Conservation (phyloP, 1,284 basidiomycete species). For the Pulchroboletus neoregius region DNA sequence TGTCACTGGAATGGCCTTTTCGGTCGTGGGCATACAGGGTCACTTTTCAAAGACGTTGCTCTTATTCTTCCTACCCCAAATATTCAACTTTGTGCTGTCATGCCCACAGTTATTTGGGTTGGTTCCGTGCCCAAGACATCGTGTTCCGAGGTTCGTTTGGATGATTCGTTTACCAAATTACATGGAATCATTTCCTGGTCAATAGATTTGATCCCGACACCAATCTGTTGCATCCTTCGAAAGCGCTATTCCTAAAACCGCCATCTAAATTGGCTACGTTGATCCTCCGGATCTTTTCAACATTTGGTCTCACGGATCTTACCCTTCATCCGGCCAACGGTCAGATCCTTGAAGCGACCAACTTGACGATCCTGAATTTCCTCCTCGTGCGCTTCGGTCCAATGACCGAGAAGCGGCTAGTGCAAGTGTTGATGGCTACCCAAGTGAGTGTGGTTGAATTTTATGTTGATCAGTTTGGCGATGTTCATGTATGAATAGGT, state of each 20-base stretch:
- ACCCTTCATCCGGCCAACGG: slow-evolving; percentile 53
- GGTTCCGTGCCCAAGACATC: slow-evolving; percentile 90
- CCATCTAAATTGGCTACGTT: slow-evolving; percentile 50
- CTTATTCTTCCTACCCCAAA: slow-evolving; percentile 96
- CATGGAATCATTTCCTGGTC: slow-evolving; percentile 1
- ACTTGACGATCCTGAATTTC: slow-evolving; percentile 86
- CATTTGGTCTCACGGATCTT: slow-evolving; percentile 65
- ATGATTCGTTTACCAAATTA: neutral
- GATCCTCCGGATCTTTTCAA: slow-evolving; percentile 55
- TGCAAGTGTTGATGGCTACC: slow-evolving; percentile 64
- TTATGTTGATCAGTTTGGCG: slow-evolving; percentile 4
- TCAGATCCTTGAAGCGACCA: slow-evolving; percentile 66
- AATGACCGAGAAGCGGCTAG: slow-evolving; percentile 76
- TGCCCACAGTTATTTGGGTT: slow-evolving; percentile 94
- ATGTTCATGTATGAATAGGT: slow-evolving; percentile 39
- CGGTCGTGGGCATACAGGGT: slow-evolving; percentile 92
- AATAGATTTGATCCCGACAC: slow-evolving; percentile 69
- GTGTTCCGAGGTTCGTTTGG: slow-evolving; percentile 71
- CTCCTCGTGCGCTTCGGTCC: slow-evolving; percentile 76
- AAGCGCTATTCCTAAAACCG: slow-evolving; percentile 56
- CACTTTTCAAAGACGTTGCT: slow-evolving; percentile 97
- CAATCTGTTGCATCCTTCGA: slow-evolving; percentile 73
- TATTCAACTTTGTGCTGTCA: slow-evolving; percentile 95
- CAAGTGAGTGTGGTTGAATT: slow-evolving; percentile 48
- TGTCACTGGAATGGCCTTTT: slow-evolving; percentile 95